Percentiles rank a stretch among this genome's conserved stretches.
Conservation (phyloP, 352 stramenopile genomes). For the Phytophthora pinifolia region DNA sequence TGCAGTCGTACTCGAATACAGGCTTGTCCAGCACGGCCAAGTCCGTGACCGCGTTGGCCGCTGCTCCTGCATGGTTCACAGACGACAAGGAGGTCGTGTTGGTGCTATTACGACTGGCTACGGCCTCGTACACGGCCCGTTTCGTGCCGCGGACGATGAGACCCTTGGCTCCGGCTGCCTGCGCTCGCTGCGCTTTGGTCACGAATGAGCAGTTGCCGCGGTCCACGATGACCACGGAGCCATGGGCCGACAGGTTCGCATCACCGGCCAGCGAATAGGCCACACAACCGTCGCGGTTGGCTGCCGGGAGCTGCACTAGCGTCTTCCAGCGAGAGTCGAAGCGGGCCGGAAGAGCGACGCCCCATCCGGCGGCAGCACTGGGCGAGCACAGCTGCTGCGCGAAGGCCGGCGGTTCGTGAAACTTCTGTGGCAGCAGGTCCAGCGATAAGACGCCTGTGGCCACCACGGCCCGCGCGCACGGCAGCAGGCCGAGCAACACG, state of each 20-base stretch:
- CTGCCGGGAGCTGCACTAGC: conserved; percentile 33
- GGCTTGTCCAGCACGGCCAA: conserved; percentile 27
- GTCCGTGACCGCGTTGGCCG: neutral
- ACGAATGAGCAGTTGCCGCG: conserved; percentile 81
- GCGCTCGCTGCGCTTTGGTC: conserved; percentile 53
- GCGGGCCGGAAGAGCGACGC: conserved; percentile 43
- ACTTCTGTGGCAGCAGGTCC: conserved; percentile 29
- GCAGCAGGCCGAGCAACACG: conserved; percentile 26
- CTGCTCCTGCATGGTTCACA: neutral
- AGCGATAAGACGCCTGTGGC: conserved; percentile 48
- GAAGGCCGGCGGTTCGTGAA: conserved; percentile 31
- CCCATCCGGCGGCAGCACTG: conserved; percentile 57
- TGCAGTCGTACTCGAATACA: conserved; percentile 75
- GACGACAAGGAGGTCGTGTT: conserved; percentile 19
- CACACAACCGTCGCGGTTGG: conserved; percentile 45
- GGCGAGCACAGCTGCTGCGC: conserved; percentile 54
- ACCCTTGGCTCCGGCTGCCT: conserved; percentile 51
- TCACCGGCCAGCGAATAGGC: conserved; percentile 28
- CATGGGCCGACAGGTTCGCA: conserved; percentile 14
- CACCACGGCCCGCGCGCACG: conserved; percentile 30
- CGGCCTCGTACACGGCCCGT: conserved; percentile 55
- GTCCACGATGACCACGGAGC: conserved; percentile 56
- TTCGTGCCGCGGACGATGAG: conserved; percentile 65
- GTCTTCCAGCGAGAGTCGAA: conserved; percentile 60
- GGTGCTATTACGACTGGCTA: conserved; percentile 44